Base-by-base conservation (phyloP, 192 early-diverging fungal species). In the Coemansia sp. region DNA sequence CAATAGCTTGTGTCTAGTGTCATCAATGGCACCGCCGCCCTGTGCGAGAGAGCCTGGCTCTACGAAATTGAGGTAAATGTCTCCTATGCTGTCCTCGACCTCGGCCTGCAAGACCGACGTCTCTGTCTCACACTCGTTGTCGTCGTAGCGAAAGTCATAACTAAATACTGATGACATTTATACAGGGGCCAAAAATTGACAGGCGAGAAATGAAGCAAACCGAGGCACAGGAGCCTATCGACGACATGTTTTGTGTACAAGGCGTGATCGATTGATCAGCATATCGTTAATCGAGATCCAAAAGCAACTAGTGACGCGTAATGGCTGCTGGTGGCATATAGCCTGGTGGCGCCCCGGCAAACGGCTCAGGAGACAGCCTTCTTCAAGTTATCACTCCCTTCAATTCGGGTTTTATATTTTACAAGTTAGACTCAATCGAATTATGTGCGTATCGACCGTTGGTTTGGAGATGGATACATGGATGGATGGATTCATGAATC, bases 111-210 rank as follows among this genome's bases (percentile, higher is more conserved):
- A 51, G 1, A n/a, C 24, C 27, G 83, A 85, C 31, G 83, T 85
- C 69, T 77, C 70, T 0, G 83, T 80, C 36, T 79, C 75, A 47
- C 69, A 71, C 18, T 43, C 68, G 72, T 85, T 80, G 66, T 85
- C 83, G 64, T 83, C 78, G 62, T 85, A 78, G 64, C 78, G 75
- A 67, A 75, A 75, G 67, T 78, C 64, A 62, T 70, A 80, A 57
- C 82, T 77, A 31, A 79, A 81, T 31, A 76, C 43, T 60, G 64
- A 55, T 24, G 73, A 44, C 76, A 79, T 81, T 81, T 55, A 38
- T 57, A 24, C 27, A 31, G 20, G 24, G 18, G 31, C 12, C 24
- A 15, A 18, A 63, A 71, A 63, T 64, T 5, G 34, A 12, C 41
- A 34, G 15, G 20, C 44, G 8, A 49, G 20, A 63, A 41, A 24